Evolutionary conservation across 441 rosid species (phyloP).

Genomic region (Arabidopsis lyrata): DNA sequence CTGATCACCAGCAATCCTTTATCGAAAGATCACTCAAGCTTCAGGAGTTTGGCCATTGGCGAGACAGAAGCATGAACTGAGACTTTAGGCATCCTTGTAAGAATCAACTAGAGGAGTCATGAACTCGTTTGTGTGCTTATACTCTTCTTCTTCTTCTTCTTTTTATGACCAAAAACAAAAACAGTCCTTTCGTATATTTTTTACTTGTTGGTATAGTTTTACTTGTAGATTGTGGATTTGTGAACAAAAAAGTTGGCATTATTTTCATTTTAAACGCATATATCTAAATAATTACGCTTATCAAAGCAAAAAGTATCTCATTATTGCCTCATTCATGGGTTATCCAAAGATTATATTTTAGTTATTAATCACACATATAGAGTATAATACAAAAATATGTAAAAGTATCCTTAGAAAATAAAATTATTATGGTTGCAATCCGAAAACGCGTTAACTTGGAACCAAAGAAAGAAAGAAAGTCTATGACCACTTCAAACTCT

Average conservation of each 20-base stretch:
- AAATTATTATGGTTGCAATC: not conserved
- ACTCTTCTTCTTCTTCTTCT: not conserved
- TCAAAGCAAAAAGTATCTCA: not conserved
- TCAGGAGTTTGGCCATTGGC: slow-evolving; percentile 50
- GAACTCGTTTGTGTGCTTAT: slow-evolving; percentile 1
- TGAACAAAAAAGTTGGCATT: too few relatives aligned
- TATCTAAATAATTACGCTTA: not conserved
- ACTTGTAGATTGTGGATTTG: not conserved
- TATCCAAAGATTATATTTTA: not conserved
- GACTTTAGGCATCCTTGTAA: slow-evolving; percentile 2
- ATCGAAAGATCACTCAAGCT: slow-evolving; percentile 60
- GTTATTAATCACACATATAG: not conserved
- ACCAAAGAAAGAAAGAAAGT: slow-evolving; percentile 30
- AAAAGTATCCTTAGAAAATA: not conserved
- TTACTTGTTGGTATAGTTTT: not conserved
- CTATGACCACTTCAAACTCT: slow-evolving; percentile 45
- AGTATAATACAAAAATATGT: not conserved
- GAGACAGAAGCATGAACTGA: slow-evolving; percentile 14
- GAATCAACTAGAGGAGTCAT: slow-evolving; percentile 8
- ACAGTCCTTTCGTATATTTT: not conserved
- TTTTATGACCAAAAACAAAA: not conserved
- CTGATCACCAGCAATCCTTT: slow-evolving; percentile 66
- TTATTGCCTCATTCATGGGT: not conserved
- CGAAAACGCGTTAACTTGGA: slow-evolving; percentile 41
- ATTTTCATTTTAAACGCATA: not conserved